Percentiles rank a stretch among this genome's conserved stretches.
phyloP scores from a whole-genome alignment of 73 alveolate genomes.

The Diophrys appendiculata region DNA sequence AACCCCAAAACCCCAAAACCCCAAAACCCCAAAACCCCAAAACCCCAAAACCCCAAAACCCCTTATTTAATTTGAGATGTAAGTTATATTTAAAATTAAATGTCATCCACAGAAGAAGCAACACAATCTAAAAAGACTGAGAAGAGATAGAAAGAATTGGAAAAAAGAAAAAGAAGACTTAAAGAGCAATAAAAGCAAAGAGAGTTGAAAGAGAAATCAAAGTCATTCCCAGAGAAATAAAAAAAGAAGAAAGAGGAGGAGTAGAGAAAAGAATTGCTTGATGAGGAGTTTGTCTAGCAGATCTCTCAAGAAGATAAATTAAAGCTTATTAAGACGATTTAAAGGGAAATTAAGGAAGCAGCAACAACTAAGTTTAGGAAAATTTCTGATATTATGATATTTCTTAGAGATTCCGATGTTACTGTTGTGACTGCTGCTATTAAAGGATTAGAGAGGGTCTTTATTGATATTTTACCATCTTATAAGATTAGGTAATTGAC shows the following conservation, averaged over 20 bases:
- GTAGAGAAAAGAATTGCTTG: slow-evolving; percentile 22
- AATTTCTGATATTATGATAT: slow-evolving; percentile 28
- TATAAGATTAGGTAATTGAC: slow-evolving; percentile 30
- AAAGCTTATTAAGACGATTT: slow-evolving; percentile 7
- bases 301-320: slow-evolving; percentile 32
- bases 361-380: slow-evolving; percentile 27
- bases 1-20: too few relatives aligned
- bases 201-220: background rate
- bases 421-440: slow-evolving; percentile 26
- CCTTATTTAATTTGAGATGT: too few relatives aligned
- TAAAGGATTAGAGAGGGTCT: slow-evolving; percentile 23
- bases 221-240: background rate
- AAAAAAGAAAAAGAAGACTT: slow-evolving; percentile 18
- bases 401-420: slow-evolving; percentile 33
- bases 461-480: slow-evolving; percentile 44
- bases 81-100: too few relatives aligned
- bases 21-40: too few relatives aligned
- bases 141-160: slow-evolving; percentile 20
- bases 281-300: background rate
- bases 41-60: too few relatives aligned
- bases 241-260: slow-evolving; percentile 41
- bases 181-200: slow-evolving; percentile 13
- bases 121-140: slow-evolving; percentile 7
- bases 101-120: background rate
- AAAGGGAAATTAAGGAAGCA: slow-evolving; percentile 20